A percentile compares a stretch with the other conserved stretches of the same genome.
Conservation (phyloP, 1,139 yeast genomes). For the Saccharomyces hybrid region DNA sequence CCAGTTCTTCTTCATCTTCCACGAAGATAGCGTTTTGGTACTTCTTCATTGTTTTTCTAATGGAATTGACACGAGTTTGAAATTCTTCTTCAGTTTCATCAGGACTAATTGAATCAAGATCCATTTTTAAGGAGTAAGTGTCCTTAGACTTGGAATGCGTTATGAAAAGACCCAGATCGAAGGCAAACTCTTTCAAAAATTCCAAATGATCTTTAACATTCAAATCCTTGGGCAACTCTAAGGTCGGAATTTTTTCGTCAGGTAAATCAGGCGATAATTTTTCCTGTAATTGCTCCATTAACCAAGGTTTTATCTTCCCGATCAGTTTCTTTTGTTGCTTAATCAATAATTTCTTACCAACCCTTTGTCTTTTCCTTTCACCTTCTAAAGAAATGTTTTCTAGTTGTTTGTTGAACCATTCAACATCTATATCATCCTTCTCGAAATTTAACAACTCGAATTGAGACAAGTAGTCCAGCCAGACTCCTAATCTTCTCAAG, state of each 20-base stretch:
- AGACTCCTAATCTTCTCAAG: slow-evolving; percentile 57
- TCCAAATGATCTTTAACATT: slow-evolving; percentile 47
- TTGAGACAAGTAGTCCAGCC: slow-evolving; percentile 62
- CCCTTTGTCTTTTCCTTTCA: slow-evolving; percentile 55
- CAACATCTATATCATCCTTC: slow-evolving; percentile 72
- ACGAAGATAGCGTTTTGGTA: slow-evolving; percentile 69
- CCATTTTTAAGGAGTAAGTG: slow-evolving; percentile 52
- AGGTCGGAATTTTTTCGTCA: slow-evolving; percentile 45
- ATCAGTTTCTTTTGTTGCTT: slow-evolving; percentile 61
- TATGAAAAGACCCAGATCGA: slow-evolving; percentile 58
- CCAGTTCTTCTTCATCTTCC: slow-evolving; percentile 52
- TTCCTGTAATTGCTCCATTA: slow-evolving; percentile 39
- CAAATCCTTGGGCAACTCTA: slow-evolving; percentile 37
- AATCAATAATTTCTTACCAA: slow-evolving; percentile 59
- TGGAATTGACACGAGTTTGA: slow-evolving; percentile 38
- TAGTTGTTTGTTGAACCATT: slow-evolving; percentile 82
- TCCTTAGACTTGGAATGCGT: slow-evolving; percentile 53
- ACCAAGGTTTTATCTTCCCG: slow-evolving; percentile 61
- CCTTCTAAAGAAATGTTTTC: slow-evolving; percentile 73
- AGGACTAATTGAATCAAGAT: slow-evolving; percentile 66
- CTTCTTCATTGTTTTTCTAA: slow-evolving; percentile 44
- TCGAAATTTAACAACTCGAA: slow-evolving; percentile 77
- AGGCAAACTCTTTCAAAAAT: slow-evolving; percentile 54
- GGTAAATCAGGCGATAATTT: slow-evolving; percentile 28
- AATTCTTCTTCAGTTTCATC: slow-evolving; percentile 58